phyloP scores from a whole-genome alignment of 2,329 filamentous ascomycete species.

The Trichoderma lentiforme region DNA sequence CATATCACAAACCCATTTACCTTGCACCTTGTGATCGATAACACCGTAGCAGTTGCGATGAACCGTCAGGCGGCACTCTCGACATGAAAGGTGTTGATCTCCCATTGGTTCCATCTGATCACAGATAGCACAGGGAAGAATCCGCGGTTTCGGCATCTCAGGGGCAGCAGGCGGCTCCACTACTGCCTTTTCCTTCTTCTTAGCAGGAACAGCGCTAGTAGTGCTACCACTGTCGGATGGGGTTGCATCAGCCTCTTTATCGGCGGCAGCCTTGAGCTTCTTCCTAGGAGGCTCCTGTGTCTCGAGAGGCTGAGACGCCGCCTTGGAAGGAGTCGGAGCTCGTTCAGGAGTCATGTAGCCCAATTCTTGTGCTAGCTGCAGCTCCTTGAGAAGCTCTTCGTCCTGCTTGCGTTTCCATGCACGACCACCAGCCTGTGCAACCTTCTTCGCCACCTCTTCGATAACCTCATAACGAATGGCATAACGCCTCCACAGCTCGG shows the following conservation, averaged over 20 bases:
- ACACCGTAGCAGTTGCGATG: constrained; percentile 94
- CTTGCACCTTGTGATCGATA: constrained; percentile 61
- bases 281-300: constrained; percentile 58
- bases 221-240: constrained; percentile 45
- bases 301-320: constrained; percentile 26
- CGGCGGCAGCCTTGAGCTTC: constrained; percentile 57
- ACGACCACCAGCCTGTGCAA: constrained; percentile 72
- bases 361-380: constrained; percentile 62
- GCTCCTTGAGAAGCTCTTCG: constrained; percentile 80
- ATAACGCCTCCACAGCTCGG: constrained; percentile 91
- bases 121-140: constrained; percentile 84
- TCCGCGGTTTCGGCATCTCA: constrained; percentile 73
- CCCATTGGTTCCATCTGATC: constrained; percentile 66
- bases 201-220: constrained; percentile 32
- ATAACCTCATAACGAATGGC: constrained; percentile 93
- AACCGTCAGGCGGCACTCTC: constrained; percentile 85
- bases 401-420: constrained; percentile 87
- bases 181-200: constrained; percentile 60
- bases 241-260: constrained; percentile 49
- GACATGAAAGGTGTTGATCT: constrained; percentile 73
- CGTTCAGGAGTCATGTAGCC: constrained; percentile 42
- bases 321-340: constrained; percentile 36
- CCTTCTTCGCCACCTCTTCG: constrained; percentile 87
- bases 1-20: constrained; percentile 94
- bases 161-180: constrained; percentile 59